Base-by-base conservation (phyloP, 352 stramenopile species). In the Pythium volutum region DNA sequence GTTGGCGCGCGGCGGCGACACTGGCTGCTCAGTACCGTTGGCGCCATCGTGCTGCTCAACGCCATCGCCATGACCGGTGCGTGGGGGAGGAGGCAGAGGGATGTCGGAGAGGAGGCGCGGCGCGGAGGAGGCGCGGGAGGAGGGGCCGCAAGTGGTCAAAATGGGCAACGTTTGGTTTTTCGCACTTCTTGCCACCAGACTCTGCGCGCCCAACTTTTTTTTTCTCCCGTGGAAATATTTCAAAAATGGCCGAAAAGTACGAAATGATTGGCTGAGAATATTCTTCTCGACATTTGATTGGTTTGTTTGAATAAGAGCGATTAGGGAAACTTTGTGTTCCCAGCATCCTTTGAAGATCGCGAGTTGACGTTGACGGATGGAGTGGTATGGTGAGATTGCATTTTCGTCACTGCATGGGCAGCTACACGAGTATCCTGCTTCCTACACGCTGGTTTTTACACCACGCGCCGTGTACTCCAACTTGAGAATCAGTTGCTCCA, bases 51-150 rank as follows among this genome's bases (percentile, higher is more conserved):
- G 46, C 52, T 56, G 45, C 43, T 67, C 46, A 67, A 47, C 12
- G 60, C 50, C 60, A 67, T 67, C 26, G 60, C 60, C 60, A 67
- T 67, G 45, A n/a, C 20, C 52, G 50, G 25, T 20, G 9, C 16
- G 20, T 26, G 27, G 18, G 20, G 8, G 16, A 33, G 11, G 31
- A 43, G 23, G 20, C 18, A 11, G 23, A 45, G 26, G 10, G 49
- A 43, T 4, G 38, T 16, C 7, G 38, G n/a, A 2, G 29, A 36
- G 31, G 31, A 36, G 31, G 31, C 31, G 31, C 10, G 3, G 36
- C 36, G 36, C 11, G n/a, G 36, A 43, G 36, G 36, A 43, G 14
- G 36, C 18, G 6, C 5, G 12, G 16, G 36, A 42, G 36, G 36
- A 20, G 36, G 36, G 12, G 10, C 3, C 11, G 29, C n/a, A 51